phyloP scores from a whole-genome alignment of 495 filamentous ascomycete species.

The Neurospora hispaniola region DNA sequence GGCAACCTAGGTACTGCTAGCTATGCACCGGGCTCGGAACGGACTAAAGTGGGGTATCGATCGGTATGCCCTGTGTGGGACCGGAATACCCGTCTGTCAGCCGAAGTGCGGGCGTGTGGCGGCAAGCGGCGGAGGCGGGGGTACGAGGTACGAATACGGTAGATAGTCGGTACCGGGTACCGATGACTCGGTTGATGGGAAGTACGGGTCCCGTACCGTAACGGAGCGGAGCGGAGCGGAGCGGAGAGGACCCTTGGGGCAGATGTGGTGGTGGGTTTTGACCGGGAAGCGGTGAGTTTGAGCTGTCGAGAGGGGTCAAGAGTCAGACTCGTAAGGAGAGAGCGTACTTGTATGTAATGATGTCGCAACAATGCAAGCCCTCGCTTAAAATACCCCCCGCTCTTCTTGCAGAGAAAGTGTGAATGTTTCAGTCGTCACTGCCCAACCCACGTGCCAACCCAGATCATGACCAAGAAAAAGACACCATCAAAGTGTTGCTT shows the following conservation, averaged over 20 bases:
- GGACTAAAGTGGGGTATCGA: background rate
- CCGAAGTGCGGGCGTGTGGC: background rate
- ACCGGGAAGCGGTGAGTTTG: background rate
- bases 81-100: background rate
- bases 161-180: background rate
- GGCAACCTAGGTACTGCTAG: background rate
- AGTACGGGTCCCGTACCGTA: background rate
- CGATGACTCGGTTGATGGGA: background rate
- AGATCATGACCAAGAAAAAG: background rate
- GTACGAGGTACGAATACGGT: background rate
- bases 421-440: background rate
- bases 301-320: background rate
- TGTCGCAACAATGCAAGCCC: background rate
- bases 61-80: background rate
- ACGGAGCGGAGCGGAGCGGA: background rate
- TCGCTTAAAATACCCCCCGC: background rate
- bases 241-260: background rate
- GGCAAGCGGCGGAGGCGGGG: background rate
- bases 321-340: background rate
- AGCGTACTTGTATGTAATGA: background rate
- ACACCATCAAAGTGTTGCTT: background rate
- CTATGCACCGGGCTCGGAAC: background rate
- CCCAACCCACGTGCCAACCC: background rate
- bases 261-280: background rate
- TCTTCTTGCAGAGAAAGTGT: background rate